Conservation (phyloP, 169 alveolate genomes). For the Plasmodium yoelii region DNA sequence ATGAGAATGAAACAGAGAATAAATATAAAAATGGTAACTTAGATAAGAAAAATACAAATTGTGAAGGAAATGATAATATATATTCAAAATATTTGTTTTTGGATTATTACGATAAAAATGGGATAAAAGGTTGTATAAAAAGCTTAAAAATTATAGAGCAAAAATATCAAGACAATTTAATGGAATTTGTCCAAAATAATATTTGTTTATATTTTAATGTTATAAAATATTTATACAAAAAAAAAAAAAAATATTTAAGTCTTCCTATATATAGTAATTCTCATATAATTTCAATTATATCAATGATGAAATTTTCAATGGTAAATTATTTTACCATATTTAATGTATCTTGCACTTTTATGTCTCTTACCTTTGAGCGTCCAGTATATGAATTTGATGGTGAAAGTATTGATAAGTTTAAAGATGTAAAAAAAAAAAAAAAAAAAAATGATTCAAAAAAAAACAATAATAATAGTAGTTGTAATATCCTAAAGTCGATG, state of each 20-base stretch:
- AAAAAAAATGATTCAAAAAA: slow-evolving; percentile 40
- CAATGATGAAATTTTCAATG: slow-evolving; percentile 58
- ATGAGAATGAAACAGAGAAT: neutral
- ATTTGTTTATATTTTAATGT: slow-evolving; percentile 62
- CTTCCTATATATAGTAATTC: slow-evolving; percentile 32
- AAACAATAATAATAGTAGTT: slow-evolving; percentile 21
- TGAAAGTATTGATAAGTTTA: slow-evolving; percentile 8
- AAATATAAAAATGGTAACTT: neutral
- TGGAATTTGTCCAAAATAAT: slow-evolving; percentile 56
- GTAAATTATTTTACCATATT: slow-evolving; percentile 42
- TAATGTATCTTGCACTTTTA: slow-evolving; percentile 55
- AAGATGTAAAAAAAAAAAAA: slow-evolving; percentile 6
- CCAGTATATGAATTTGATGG: slow-evolving; percentile 46
- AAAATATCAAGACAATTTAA: slow-evolving; percentile 23
- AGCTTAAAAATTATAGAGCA: slow-evolving; percentile 23
- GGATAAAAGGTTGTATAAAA: slow-evolving; percentile 26
- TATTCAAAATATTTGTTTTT: neutral
- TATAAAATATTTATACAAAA: slow-evolving; percentile 60
- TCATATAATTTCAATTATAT: slow-evolving; percentile 29
- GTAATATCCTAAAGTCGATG: slow-evolving; percentile 22
- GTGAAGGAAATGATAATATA: slow-evolving; percentile 9
- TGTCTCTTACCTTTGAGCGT: slow-evolving; percentile 64
- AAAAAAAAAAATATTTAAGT: slow-evolving; percentile 37
- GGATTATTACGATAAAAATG: slow-evolving; percentile 5
- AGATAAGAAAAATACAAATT: neutral